These are phyloP conservation scores for Halophytophthora batemanensis DNA, from an alignment of 352 stramenopile genomes.

Conservation along the genomic window DNA sequence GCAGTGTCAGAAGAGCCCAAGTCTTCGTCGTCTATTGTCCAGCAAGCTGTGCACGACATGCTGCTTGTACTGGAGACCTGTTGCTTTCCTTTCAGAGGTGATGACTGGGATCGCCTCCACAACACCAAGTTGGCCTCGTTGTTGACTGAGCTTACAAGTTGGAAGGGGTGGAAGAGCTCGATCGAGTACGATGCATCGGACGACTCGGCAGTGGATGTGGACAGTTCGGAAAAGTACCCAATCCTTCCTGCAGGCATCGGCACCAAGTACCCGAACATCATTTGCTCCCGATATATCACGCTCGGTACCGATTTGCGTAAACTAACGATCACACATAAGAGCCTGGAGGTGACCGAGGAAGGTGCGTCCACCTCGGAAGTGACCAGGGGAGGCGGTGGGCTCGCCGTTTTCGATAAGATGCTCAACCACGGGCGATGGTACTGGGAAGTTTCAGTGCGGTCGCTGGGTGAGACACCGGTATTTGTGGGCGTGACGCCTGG, in stretches of 20 bases:
- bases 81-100: constrained; percentile 63
- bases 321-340: constrained; percentile 50
- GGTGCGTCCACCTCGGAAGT: neutral
- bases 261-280: constrained; percentile 64
- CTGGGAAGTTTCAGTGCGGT: constrained; percentile 67
- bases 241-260: constrained; percentile 60
- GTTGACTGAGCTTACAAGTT: constrained; percentile 71
- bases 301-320: constrained; percentile 67
- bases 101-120: constrained; percentile 63
- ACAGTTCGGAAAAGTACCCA: constrained; percentile 29
- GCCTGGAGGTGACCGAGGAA: constrained; percentile 11
- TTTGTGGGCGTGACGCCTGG: constrained; percentile 68
- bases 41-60: constrained; percentile 63
- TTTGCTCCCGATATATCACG: constrained; percentile 59
- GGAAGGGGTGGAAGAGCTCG: constrained; percentile 72
- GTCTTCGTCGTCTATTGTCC: constrained; percentile 22
- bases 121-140: constrained; percentile 58
- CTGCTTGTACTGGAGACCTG: constrained; percentile 74
- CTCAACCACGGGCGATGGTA: constrained; percentile 74
- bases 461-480: constrained; percentile 48
- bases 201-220: constrained; percentile 25
- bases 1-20: constrained; percentile 14
- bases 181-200: constrained; percentile 53
- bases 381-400: constrained; percentile 21
- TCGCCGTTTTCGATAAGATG: constrained; percentile 67